phyloP scores from a whole-genome alignment of 176 grass and related monocot species.

The Neostapfia colusana region DNA sequence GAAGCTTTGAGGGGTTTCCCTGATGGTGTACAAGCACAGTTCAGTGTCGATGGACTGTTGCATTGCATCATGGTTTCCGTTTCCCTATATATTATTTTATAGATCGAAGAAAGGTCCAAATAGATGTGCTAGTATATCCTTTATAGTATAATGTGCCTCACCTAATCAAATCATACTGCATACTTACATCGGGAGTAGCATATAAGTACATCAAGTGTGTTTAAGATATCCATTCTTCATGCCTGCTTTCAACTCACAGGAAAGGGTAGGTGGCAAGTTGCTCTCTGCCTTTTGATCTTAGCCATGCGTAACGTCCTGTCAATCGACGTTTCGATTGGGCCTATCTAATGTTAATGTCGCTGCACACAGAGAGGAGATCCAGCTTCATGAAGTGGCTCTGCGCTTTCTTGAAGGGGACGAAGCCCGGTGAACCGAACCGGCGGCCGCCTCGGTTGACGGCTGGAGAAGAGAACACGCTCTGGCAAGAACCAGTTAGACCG shows the following conservation, averaged over 20 bases:
- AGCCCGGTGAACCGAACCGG: conserved; percentile 46
- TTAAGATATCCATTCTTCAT: conserved; percentile 27
- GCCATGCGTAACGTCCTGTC: conserved; percentile 36
- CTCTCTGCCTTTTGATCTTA: conserved; percentile 39
- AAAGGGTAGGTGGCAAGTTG: conserved; percentile 44
- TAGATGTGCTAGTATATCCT: not conserved
- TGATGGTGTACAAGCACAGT: not conserved
- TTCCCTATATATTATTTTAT: not conserved
- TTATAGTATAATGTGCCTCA: not conserved
- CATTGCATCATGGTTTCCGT: conserved; percentile 7
- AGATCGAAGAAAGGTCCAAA: not conserved
- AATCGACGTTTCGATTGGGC: conserved; percentile 18
- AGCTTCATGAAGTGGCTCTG: conserved; percentile 92
- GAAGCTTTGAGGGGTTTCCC: not conserved
- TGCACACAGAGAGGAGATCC: conserved; percentile 66
- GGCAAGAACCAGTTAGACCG: conserved; percentile 62
- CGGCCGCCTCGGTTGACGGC: conserved; percentile 46
- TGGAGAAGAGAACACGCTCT: conserved; percentile 53
- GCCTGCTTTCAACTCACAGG: conserved; percentile 36
- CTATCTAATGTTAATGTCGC: conserved; percentile 35
- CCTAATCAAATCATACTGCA: not conserved
- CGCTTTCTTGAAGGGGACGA: conserved; percentile 76
- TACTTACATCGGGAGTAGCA: conserved; percentile 19
- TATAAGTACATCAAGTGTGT: conserved; percentile 15
- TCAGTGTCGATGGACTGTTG: not conserved